Evolutionary conservation across 2,329 filamentous ascomycete species (phyloP).

Genomic region (Alternaria sp.): DNA sequence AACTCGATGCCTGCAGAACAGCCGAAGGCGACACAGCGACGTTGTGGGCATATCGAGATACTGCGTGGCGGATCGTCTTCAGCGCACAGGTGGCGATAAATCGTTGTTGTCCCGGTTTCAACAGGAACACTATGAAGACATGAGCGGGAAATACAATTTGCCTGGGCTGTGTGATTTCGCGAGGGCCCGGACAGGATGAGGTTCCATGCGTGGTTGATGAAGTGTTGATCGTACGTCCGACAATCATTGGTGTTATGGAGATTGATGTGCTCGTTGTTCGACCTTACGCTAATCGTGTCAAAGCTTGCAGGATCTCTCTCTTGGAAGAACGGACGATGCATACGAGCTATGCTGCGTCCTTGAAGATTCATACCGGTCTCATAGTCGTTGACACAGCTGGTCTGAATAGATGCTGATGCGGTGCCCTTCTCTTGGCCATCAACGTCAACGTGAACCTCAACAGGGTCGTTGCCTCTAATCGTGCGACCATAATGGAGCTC

Average conservation of each 20-base stretch:
- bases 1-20: conserved; percentile 70
- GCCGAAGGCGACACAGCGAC: conserved; percentile 71
- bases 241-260: conserved; percentile 36
- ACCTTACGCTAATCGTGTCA: conserved; percentile 38
- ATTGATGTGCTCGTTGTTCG: conserved; percentile 31
- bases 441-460: conserved; percentile 23
- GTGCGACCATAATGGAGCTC: conserved; percentile 49
- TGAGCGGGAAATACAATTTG: background rate
- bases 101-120: conserved; percentile 47
- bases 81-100: conserved; percentile 65
- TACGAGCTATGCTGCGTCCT: conserved; percentile 6
- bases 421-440: conserved; percentile 16
- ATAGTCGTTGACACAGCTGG: conserved; percentile 20
- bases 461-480: conserved; percentile 2
- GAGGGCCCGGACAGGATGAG: conserved; percentile 28
- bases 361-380: conserved; percentile 13
- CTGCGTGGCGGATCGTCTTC: conserved; percentile 71
- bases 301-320: conserved; percentile 21
- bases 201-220: conserved; percentile 46
- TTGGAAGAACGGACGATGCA: conserved; percentile 8
- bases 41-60: conserved; percentile 71
- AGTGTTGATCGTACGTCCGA: conserved; percentile 31
- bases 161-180: background rate
- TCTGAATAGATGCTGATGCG: conserved; percentile 20
- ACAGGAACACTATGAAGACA: conserved; percentile 32